These are phyloP conservation scores for Helichrysum umbraculigerum DNA, from an alignment of 129 eudicot genomes.

Conservation along the genomic window DNA sequence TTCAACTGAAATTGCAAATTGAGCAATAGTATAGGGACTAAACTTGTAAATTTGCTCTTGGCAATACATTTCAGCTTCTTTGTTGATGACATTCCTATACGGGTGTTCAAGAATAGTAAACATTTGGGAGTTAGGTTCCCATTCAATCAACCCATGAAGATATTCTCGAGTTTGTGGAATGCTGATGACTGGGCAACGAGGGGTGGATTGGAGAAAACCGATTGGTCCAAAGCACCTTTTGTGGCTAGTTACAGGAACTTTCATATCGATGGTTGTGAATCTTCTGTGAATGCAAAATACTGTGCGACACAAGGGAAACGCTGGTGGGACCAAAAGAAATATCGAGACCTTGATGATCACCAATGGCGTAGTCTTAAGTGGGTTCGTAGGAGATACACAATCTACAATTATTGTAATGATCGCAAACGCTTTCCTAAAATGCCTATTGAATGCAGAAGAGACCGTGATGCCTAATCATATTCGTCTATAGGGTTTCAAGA, in stretches of 20 bases:
- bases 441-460: conserved; percentile 48
- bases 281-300: conserved; percentile 39
- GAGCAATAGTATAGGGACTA: background rate
- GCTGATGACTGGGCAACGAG: conserved; percentile 68
- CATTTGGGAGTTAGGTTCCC: conserved; percentile 57
- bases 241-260: conserved; percentile 47
- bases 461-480: conserved; percentile 39
- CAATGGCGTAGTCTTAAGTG: conserved; percentile 52
- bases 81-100: conserved; percentile 57
- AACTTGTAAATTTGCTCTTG: background rate
- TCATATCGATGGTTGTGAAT: conserved; percentile 51
- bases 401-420: conserved; percentile 54
- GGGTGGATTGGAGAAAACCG: conserved; percentile 65
- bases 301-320: conserved; percentile 46
- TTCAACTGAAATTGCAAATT: background rate
- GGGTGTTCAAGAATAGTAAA: conserved; percentile 66
- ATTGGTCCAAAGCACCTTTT: conserved; percentile 61
- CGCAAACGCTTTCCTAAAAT: conserved; percentile 41
- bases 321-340: conserved; percentile 59
- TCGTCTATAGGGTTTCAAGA: background rate
- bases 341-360: conserved; percentile 42
- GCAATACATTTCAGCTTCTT: conserved; percentile 44
- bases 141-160: conserved; percentile 57
- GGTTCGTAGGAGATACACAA: conserved; percentile 47
- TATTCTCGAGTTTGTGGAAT: conserved; percentile 65